These are phyloP conservation scores for Leonotis leonurus DNA, from an alignment of 257 asterid species.

Conservation along the genomic window DNA sequence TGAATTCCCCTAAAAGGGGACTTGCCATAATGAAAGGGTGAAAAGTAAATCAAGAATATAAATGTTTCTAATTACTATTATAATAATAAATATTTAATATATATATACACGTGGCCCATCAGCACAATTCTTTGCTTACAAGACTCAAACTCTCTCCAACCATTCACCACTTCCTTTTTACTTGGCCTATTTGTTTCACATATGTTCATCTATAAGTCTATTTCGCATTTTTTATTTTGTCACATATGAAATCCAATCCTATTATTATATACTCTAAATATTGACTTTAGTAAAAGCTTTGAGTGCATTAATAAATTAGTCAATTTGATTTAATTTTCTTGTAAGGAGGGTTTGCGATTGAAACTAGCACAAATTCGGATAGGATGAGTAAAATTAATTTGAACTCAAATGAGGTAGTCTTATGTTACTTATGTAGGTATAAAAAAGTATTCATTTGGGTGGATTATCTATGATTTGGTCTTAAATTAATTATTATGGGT, in stretches of 20 bases:
- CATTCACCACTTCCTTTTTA: background rate
- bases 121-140: slow-evolving; percentile 28
- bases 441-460: too few relatives aligned
- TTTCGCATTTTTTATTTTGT: background rate
- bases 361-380: background rate
- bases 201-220: slow-evolving; percentile 1
- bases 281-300: slow-evolving; percentile 6
- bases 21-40: slow-evolving; percentile 4
- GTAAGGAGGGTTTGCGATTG: background rate
- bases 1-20: slow-evolving; percentile 9
- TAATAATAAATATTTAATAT: background rate
- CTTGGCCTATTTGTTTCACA: slow-evolving; percentile 4
- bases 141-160: slow-evolving; percentile 24
- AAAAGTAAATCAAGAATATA: background rate
- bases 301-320: background rate
- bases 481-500: too few relatives aligned
- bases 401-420: background rate
- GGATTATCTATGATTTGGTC: too few relatives aligned
- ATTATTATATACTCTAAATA: background rate
- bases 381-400: background rate
- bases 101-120: slow-evolving; percentile 11
- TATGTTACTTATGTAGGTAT: too few relatives aligned
- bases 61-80: background rate
- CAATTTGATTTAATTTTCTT: slow-evolving; percentile 1
- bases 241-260: background rate